A percentile compares a stretch with the other conserved stretches of the same genome.
Evolutionary conservation across 352 stramenopile genomes (phyloP).

Genomic region (Phytophthora pisi): DNA sequence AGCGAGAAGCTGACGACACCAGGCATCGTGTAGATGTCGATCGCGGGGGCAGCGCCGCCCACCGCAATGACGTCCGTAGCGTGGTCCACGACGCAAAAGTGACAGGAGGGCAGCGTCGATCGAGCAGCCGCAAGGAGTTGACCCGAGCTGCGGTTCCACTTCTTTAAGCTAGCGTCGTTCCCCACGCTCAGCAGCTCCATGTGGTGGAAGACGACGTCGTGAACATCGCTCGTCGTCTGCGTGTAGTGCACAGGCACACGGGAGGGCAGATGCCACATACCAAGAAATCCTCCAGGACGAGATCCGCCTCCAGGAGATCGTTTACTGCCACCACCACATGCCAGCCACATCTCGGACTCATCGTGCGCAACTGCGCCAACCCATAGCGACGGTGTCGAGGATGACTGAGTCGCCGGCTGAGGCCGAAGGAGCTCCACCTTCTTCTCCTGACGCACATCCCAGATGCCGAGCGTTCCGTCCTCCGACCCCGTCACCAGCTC

Average conservation of each 20-base stretch:
- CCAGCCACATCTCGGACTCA: constrained; percentile 76
- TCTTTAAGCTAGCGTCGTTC: constrained; percentile 67
- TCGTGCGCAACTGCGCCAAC: constrained; percentile 69
- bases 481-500: constrained; percentile 77
- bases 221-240: constrained; percentile 61
- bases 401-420: constrained; percentile 32
- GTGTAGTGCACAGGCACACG: constrained; percentile 74
- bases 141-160: constrained; percentile 80
- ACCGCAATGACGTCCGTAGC: constrained; percentile 73
- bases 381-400: constrained; percentile 39
- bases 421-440: constrained; percentile 65
- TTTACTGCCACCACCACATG: constrained; percentile 59
- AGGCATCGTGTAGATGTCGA: constrained; percentile 84
- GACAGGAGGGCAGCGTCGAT: constrained; percentile 58
- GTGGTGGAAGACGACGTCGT: constrained; percentile 74
- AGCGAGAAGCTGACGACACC: constrained; percentile 86
- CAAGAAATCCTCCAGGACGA: constrained; percentile 54
- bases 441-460: constrained; percentile 60
- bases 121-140: constrained; percentile 58
- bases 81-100: constrained; percentile 73
- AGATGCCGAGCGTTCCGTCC: constrained; percentile 75
- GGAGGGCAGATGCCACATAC: constrained; percentile 83
- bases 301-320: constrained; percentile 26
- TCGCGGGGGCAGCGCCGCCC: constrained; percentile 54
- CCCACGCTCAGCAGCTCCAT: constrained; percentile 76